Percentiles rank a stretch among this genome's conserved stretches.
phyloP scores from a whole-genome alignment of 805 yeast species.

The Brettanomyces bruxellensis region DNA sequence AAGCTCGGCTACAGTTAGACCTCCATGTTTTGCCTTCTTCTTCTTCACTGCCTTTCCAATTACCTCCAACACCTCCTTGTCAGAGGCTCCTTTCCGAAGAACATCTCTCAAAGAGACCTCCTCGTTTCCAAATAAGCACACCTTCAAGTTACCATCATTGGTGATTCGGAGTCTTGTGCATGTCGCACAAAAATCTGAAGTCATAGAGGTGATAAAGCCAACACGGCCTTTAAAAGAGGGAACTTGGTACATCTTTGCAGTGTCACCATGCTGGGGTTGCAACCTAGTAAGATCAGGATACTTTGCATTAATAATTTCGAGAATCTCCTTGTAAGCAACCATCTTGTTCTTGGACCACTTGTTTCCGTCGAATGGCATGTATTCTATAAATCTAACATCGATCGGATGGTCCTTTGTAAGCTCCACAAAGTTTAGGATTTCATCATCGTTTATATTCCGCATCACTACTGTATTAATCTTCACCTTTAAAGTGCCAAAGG shows the following conservation, averaged over 20 bases:
- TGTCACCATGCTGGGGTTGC: slow-evolving; percentile 33
- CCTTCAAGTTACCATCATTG: slow-evolving; percentile 45
- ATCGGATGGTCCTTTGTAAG: slow-evolving; percentile 30
- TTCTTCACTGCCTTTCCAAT: slow-evolving; percentile 36
- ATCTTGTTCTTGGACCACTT: slow-evolving; percentile 39
- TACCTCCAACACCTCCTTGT: slow-evolving; percentile 28
- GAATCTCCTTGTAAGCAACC: slow-evolving; percentile 36
- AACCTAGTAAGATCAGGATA: slow-evolving; percentile 22
- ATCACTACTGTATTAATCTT: slow-evolving; percentile 44
- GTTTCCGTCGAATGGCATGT: slow-evolving; percentile 53
- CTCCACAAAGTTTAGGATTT: slow-evolving; percentile 36
- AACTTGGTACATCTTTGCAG: slow-evolving; percentile 37
- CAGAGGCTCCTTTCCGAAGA: slow-evolving; percentile 28
- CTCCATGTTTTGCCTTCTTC: slow-evolving; percentile 45
- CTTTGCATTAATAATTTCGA: slow-evolving; percentile 21
- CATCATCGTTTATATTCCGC: slow-evolving; percentile 43
- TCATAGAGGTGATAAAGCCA: slow-evolving; percentile 51
- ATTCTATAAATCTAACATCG: slow-evolving; percentile 46
- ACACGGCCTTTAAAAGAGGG: slow-evolving; percentile 34
- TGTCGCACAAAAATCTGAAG: slow-evolving; percentile 40
- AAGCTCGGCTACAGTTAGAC: slow-evolving; percentile 29
- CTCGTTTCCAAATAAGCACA: slow-evolving; percentile 43
- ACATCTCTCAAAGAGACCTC: slow-evolving; percentile 40
- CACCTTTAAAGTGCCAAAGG: slow-evolving; percentile 34
- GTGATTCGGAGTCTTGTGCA: slow-evolving; percentile 46